Base-by-base conservation (phyloP, 2,329 filamentous ascomycete species). In the Cryphonectria nitschkei region DNA sequence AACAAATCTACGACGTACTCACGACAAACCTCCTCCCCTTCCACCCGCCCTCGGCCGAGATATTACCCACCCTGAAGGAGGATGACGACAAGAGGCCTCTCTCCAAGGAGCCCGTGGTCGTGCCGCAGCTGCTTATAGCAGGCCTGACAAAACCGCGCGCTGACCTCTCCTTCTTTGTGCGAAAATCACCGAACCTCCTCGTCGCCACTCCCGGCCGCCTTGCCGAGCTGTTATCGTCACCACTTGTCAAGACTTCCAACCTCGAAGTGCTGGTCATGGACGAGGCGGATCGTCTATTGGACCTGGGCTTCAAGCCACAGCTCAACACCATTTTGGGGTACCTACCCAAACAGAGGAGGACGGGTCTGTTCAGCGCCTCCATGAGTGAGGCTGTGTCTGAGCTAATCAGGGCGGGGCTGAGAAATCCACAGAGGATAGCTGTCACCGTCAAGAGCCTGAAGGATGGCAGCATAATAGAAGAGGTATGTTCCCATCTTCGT, bases 341-440 rank as follows among this genome's bases (percentile, higher is more conserved):
- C 22, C 83, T 99, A 7, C 96, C 96, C 0, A 99, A 99, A 78
- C 96, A 99, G 79, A 87, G 96, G 67, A 88, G 96, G 65, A 99
- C 96, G 0, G 96, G 96, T 0, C 84, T 99, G 0, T 99, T 98
- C 82, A 97, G 94, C 77, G 96, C 96, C 16, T 97, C 93, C 76
- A 93, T 99, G n/a, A 96, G 92, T 76, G 96, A 98, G 78, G 96
- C 96, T 1, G 93, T 99, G 0, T 91, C 95, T 73, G 93, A 98
- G 78, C 92, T 99, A 68, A 94, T 99, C 67, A 89, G 95, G 50
- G 94, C 98, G 9, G 96, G 96, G 29, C 83, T 98, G 74, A 88
- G 96, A 52, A 98, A 99, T 80, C 96, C 96, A 0, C 95, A 98
- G 76, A 97, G 97, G 78, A 94, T 99, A 73, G 92, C 93, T 14